Base-by-base conservation (phyloP, 805 yeast species). In the Candida chilensis region DNA sequence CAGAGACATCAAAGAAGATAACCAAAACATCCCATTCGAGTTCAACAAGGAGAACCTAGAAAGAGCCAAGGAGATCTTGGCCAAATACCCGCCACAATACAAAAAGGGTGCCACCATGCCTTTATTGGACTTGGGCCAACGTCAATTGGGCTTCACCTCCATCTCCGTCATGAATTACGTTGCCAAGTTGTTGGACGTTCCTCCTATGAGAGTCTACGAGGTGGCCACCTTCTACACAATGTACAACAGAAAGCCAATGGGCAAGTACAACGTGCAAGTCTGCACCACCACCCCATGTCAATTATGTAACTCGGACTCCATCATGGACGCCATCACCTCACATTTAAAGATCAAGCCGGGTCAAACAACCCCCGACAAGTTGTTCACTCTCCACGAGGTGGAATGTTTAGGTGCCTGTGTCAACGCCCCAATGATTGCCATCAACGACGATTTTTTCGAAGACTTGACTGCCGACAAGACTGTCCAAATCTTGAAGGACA, bases 381-480 rank as follows among this genome's bases (percentile, higher is more conserved):
- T 78, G 41, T 84, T 84, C 65, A 81, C 94, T 12, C 60, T 84
- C 38, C 84, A 82, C 46, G 95, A 84, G 55, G 94, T 84, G 38
- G 95, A 84, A 60, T 84, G 95, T 59, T 71, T 83, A 30, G 95
- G 95, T 35, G 95, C 95, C 3, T 84, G 95, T 66, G 87, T 84
- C 30, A 84, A 84, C 54, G 95, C 83, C 5, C 95, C 95, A 32
- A 84, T 84, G 85, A 64, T 85, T 32, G 94, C 84, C 37, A 60
- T 84, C 31, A 83, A 82, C 54, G 94, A 84, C 57, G 87, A 80
- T 50, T 84, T 64, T 58, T 78, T 67, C 48, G 95, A 84, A 60
- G 95, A 84, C 54, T 67, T 84, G 56, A 79, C 88, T 20, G 66
- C 76, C 16, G 80, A 78, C 39, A 67, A 71, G 27, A 72, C 81